These are phyloP conservation scores for Naganishia antarctica DNA, from an alignment of 768 basidiomycete species.

Conservation along the genomic window DNA sequence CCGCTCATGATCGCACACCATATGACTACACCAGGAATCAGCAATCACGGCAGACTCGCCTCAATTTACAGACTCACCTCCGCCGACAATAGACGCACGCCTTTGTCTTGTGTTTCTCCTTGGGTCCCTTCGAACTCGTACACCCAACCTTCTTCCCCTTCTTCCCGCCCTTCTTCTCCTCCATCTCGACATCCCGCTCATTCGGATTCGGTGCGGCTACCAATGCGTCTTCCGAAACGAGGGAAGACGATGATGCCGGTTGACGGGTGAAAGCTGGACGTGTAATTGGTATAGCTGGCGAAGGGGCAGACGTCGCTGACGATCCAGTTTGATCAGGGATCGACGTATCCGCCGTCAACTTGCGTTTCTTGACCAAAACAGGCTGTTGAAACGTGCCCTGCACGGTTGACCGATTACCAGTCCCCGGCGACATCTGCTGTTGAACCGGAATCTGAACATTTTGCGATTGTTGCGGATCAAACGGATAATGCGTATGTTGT, in stretches of 20 bases:
- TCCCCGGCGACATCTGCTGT: not conserved
- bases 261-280: not conserved
- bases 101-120: conserved; percentile 50
- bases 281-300: not conserved
- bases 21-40: conserved; percentile 35
- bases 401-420: not conserved
- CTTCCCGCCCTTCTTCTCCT: conserved; percentile 14
- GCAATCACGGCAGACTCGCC: not conserved
- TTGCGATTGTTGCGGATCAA: conserved; percentile 1
- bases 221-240: conserved; percentile 9
- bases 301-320: not conserved
- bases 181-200: not conserved
- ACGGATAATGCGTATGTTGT: conserved; percentile 17
- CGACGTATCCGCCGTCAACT: no score
- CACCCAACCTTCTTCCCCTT: conserved; percentile 18
- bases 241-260: conserved; percentile 10
- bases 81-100: conserved; percentile 88
- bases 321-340: no score
- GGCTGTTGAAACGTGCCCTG: no score
- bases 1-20: conserved; percentile 49
- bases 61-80: conserved; percentile 52
- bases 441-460: not conserved
- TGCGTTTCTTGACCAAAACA: no score
- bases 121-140: conserved; percentile 1
- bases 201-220: not conserved